Evolutionary conservation across 805 yeast species (phyloP).

Genomic region (Saccharomyces mikatae): DNA sequence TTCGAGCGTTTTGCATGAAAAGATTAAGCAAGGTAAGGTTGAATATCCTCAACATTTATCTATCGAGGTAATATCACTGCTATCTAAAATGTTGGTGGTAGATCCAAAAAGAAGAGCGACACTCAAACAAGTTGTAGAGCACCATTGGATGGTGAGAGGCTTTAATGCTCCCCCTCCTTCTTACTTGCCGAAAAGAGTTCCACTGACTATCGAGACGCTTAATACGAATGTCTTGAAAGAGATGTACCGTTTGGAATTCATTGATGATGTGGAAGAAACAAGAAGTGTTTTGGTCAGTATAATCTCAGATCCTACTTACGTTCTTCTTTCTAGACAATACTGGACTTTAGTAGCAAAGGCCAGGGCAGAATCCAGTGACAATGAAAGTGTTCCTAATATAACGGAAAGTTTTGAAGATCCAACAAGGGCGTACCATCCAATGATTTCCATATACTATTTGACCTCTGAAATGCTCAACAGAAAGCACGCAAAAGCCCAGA

Average conservation of each 20-base stretch:
- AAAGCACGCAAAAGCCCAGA: slow-evolving; percentile 44
- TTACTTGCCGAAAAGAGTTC: slow-evolving; percentile 70
- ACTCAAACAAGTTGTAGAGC: slow-evolving; percentile 68
- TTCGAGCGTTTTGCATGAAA: slow-evolving; percentile 85
- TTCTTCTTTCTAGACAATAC: slow-evolving; percentile 21
- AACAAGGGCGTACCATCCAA: slow-evolving; percentile 79
- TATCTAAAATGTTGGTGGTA: slow-evolving; percentile 86
- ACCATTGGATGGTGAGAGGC: slow-evolving; percentile 93
- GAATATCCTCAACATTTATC: slow-evolving; percentile 83
- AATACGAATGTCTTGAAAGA: slow-evolving; percentile 57
- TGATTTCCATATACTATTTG: slow-evolving; percentile 76
- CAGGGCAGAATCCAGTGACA: background rate
- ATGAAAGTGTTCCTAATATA: slow-evolving; percentile 1
- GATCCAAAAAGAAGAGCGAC: slow-evolving; percentile 77
- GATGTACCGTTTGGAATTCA: slow-evolving; percentile 73
- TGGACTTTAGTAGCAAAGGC: slow-evolving; percentile 16
- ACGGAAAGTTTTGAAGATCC: slow-evolving; percentile 47
- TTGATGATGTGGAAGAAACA: slow-evolving; percentile 50
- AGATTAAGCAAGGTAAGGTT: slow-evolving; percentile 84
- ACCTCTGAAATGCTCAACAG: slow-evolving; percentile 81
- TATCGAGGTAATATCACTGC: slow-evolving; percentile 67
- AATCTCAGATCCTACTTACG: slow-evolving; percentile 57
- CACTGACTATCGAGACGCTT: slow-evolving; percentile 38
- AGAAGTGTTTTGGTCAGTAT: slow-evolving; percentile 47
- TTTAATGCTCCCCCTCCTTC: slow-evolving; percentile 65